Evolutionary conservation across 2,329 filamentous ascomycete species (phyloP).

Genomic region (Boeremia lycopersici): DNA sequence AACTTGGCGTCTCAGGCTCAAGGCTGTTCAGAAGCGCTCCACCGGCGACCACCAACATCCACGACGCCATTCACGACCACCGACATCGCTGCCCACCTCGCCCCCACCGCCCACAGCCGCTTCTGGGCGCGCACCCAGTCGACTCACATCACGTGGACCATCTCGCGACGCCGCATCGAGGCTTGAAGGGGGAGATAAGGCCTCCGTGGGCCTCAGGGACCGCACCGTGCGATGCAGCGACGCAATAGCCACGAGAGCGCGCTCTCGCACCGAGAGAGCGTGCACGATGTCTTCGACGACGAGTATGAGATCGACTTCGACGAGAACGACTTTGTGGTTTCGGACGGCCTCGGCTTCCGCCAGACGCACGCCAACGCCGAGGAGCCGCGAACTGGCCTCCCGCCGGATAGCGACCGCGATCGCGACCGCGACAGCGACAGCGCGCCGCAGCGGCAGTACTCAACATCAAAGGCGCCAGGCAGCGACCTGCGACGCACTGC

Average conservation of each 20-base stretch:
- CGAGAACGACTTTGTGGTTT: conserved; percentile 51
- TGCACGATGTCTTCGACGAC: conserved; percentile 56
- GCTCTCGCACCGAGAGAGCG: conserved; percentile 36
- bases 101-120: conserved; percentile 20
- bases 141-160: conserved; percentile 16
- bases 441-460: conserved; percentile 30
- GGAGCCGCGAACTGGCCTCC: conserved; percentile 17
- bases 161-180: conserved; percentile 26
- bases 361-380: conserved; percentile 41
- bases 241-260: conserved; percentile 41
- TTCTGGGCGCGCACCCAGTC: conserved; percentile 19
- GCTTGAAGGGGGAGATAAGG: conserved; percentile 32
- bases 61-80: conserved; percentile 31
- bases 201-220: conserved; percentile 40
- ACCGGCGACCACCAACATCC: conserved; percentile 21
- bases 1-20: conserved; percentile 28
- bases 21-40: conserved; percentile 17
- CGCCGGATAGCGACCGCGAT: conserved; percentile 29
- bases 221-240: conserved; percentile 46
- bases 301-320: conserved; percentile 51
- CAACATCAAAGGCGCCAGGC: conserved; percentile 28
- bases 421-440: conserved; percentile 10
- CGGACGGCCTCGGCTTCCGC: conserved; percentile 54
- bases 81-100: conserved; percentile 26
- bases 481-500: conserved; percentile 39